Percentiles rank a stretch among this genome's conserved stretches.
These are phyloP conservation scores for Botrytis squamosa DNA, from an alignment of 2,329 filamentous ascomycete species.

Conservation along the genomic window DNA sequence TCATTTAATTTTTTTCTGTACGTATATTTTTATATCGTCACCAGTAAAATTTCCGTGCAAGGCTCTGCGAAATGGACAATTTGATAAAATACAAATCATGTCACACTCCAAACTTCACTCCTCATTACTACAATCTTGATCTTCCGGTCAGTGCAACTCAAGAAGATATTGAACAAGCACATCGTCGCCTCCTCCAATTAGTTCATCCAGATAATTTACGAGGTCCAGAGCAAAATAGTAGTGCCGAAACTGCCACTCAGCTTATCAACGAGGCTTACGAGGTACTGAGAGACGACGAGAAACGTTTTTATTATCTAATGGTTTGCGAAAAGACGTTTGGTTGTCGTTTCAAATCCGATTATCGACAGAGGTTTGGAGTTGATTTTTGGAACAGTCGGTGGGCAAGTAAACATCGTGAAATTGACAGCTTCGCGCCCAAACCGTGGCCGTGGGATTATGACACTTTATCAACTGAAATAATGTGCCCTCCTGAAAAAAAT, in stretches of 20 bases:
- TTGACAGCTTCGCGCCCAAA: not conserved
- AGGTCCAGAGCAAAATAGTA: not conserved
- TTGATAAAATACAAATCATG: not conserved
- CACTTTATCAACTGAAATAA: not conserved
- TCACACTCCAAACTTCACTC: not conserved
- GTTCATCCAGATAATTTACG: conserved; percentile 11
- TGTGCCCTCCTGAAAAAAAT: not conserved
- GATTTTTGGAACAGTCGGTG: not conserved
- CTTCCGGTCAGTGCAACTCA: not conserved
- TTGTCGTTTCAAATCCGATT: not conserved
- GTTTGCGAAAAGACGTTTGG: not conserved
- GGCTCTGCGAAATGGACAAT: not conserved
- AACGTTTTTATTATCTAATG: not conserved
- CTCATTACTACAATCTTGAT: conserved; percentile 20
- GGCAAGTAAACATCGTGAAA: not conserved
- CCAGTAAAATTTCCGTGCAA: not conserved
- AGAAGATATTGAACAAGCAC: not conserved
- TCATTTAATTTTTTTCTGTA: not conserved
- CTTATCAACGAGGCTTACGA: conserved; percentile 5
- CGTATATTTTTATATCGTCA: not conserved
- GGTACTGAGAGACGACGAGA: not conserved
- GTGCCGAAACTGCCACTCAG: not conserved
- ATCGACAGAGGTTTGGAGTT: not conserved
- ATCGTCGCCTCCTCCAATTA: not conserved
- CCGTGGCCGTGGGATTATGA: conserved; percentile 15